Percentiles rank a stretch among this genome's conserved stretches.
phyloP scores from a whole-genome alignment of 208 protist genomes.

The Porcisia hertigi region DNA sequence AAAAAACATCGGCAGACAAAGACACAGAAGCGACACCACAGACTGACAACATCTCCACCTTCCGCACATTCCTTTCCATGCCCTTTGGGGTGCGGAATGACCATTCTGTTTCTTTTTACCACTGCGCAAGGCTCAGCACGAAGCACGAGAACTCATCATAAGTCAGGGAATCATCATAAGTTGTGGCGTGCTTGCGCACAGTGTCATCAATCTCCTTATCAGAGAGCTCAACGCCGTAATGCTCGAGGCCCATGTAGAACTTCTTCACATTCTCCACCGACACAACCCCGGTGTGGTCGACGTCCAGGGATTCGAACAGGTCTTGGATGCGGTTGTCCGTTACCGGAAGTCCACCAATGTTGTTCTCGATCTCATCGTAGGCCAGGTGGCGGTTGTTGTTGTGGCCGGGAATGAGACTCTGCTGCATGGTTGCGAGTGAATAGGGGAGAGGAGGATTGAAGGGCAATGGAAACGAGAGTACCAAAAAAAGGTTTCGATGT shows the following conservation, averaged over 20 bases:
- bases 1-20: neutral
- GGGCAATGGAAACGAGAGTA: neutral
- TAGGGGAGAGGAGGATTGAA: conserved; percentile 3
- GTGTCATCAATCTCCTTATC: conserved; percentile 75
- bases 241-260: conserved; percentile 86
- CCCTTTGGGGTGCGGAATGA: conserved; percentile 6
- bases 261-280: conserved; percentile 75
- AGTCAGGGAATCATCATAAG: conserved; percentile 68
- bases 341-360: conserved; percentile 91
- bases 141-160: conserved; percentile 93
- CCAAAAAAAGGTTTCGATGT: neutral
- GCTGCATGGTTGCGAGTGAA: conserved; percentile 61
- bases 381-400: conserved; percentile 93
- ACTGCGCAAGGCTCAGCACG: conserved; percentile 84
- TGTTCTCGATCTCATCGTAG: conserved; percentile 90
- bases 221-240: conserved; percentile 83
- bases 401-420: conserved; percentile 81
- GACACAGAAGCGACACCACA: neutral
- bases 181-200: conserved; percentile 82
- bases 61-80: neutral
- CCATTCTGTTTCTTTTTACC: conserved; percentile 40
- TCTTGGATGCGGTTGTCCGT: conserved; percentile 90
- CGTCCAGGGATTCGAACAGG: conserved; percentile 88
- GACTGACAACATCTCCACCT: conserved; percentile 1
- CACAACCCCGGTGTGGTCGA: conserved; percentile 70